phyloP scores from a whole-genome alignment of 371 early-diverging fungal species.

The Blakeslea trispora region DNA sequence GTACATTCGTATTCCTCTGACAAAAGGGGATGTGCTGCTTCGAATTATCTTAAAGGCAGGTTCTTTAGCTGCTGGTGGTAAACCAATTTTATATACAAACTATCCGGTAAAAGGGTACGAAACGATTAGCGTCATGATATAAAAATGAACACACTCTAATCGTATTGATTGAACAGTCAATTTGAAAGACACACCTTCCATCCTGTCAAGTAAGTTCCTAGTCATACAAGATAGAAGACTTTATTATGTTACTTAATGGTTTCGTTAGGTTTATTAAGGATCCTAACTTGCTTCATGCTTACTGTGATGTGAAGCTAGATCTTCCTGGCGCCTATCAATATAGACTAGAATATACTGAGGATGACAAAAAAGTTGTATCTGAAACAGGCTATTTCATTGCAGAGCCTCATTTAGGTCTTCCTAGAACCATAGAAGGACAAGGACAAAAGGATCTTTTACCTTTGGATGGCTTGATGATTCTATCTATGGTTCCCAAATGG shows the following conservation, averaged over 20 bases:
- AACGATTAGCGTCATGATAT: too few relatives aligned
- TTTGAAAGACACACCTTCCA: slow-evolving; percentile 45
- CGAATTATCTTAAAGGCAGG: slow-evolving; percentile 85
- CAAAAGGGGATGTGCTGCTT: slow-evolving; percentile 63
- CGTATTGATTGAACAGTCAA: too few relatives aligned
- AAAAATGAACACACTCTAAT: too few relatives aligned
- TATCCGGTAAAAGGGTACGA: slow-evolving; percentile 76
- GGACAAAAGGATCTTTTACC: slow-evolving; percentile 37
- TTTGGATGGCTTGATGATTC: slow-evolving; percentile 83
- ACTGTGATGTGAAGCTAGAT: slow-evolving; percentile 69
- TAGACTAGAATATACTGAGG: slow-evolving; percentile 68
- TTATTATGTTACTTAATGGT: too few relatives aligned
- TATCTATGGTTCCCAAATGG: slow-evolving; percentile 94
- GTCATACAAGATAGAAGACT: too few relatives aligned
- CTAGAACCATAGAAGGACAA: too few relatives aligned
- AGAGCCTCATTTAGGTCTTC: slow-evolving; percentile 72
- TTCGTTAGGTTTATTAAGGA: slow-evolving; percentile 42
- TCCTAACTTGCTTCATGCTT: slow-evolving; percentile 54
- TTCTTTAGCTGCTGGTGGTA: slow-evolving; percentile 63
- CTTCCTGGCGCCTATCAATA: slow-evolving; percentile 88
- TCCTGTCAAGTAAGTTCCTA: slow-evolving; percentile 45
- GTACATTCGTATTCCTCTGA: slow-evolving; percentile 84
- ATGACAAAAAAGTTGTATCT: slow-evolving; percentile 20
- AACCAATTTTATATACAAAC: slow-evolving; percentile 73
- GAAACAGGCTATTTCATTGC: slow-evolving; percentile 76